Base-by-base conservation (phyloP, 2,329 filamentous ascomycete genomes). In the Verticillium dahliae region DNA sequence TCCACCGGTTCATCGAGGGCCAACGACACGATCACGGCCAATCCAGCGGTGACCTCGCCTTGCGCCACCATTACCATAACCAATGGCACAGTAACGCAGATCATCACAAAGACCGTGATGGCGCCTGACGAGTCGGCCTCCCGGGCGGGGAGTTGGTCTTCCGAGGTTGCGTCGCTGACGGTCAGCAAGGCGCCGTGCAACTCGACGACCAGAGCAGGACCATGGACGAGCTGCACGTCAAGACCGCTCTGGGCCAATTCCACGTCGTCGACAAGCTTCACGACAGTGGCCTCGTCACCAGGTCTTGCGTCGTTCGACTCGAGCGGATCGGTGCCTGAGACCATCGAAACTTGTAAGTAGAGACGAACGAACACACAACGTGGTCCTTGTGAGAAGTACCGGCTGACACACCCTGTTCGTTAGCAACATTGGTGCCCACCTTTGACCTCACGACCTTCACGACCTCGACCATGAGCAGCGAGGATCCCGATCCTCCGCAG, bases 51-150 rank as follows among this genome's bases (percentile, higher is more conserved):
- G 3, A 55, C 34, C 3, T 27, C 55, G 4, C 59, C 64, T 2
- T 65, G 64, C 9, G 31, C 60, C 14, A 65, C 61, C 3, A 37
- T 65, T 34, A 65, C 64, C 4, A n/a, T 63, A 14, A 65, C 64
- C 9, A 62, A 61, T 18, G 61, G 62, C 1, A 65, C 59, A 3
- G 38, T 63, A 6, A 64, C 64, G 4, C 61, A 63, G 31, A 27
- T 63, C 3, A 60, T 65, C 34, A 65, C 62, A 14, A 58, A 50
- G 57, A 58, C 57, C 11, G 45, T 58, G 14, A 52, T 18, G 13
- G n/a, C 41, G 27, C 14, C 57, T 5, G 57, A 50, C 11, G 39
- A 50, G 15, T 58, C 57, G 27, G 38, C 39, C 1, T 58, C 38
- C 11, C 11, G 50, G 31, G 39, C 27, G 13, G 38, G 27, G 13